These are phyloP conservation scores for Cavenderia fasciculata DNA, from an alignment of 78 protist genomes.

Conservation along the genomic window DNA sequence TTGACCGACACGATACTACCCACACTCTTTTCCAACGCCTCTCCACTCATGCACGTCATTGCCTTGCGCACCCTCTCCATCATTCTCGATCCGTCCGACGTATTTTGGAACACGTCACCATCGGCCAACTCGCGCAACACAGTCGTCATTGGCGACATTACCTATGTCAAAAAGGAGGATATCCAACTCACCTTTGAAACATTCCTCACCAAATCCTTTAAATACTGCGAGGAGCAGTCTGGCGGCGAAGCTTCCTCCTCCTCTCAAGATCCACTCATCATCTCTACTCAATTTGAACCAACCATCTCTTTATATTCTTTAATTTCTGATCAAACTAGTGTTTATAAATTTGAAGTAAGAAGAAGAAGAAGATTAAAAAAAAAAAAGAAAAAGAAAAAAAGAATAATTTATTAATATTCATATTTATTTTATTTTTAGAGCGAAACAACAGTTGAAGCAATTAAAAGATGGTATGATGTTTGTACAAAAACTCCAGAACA, in stretches of 20 bases:
- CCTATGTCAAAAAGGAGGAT: constrained; percentile 49
- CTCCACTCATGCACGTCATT: constrained; percentile 32
- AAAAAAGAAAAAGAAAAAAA: too few relatives aligned
- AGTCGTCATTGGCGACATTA: constrained; percentile 2
- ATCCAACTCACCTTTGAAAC: constrained; percentile 60
- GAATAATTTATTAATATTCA: too few relatives aligned
- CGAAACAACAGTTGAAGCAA: constrained; percentile 62
- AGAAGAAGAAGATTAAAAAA: too few relatives aligned
- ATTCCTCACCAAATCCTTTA: constrained; percentile 41
- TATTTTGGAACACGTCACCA: constrained; percentile 53
- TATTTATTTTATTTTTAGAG: too few relatives aligned
- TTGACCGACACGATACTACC: constrained; percentile 50
- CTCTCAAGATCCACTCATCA: constrained; percentile 38
- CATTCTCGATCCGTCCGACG: constrained; percentile 53
- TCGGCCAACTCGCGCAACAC: constrained; percentile 9
- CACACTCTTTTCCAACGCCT: background rate
- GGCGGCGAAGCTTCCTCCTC: constrained; percentile 38
- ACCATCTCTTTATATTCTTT: constrained; percentile 51
- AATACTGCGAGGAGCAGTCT: constrained; percentile 57
- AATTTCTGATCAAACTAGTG: constrained; percentile 26
- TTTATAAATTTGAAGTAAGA: constrained; percentile 50
- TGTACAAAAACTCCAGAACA: constrained; percentile 62
- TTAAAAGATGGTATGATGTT: constrained; percentile 75
- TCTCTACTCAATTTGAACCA: constrained; percentile 67
- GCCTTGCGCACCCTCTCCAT: constrained; percentile 54